Conservation (phyloP, 768 basidiomycete species). For the Rhodotorula sphaerocarpa region DNA sequence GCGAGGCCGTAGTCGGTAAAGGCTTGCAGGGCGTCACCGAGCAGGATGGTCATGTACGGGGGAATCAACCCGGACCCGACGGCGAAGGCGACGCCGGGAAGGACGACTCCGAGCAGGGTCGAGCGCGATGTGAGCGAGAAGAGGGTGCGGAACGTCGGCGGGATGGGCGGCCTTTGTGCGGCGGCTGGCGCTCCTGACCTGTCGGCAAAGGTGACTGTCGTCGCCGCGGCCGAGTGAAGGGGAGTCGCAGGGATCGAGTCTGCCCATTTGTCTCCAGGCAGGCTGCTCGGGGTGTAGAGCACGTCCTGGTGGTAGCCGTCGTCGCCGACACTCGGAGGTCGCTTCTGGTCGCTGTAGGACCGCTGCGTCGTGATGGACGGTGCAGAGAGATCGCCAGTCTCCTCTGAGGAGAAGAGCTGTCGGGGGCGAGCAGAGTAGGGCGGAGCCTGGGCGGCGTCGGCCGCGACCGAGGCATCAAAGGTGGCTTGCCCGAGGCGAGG, state of each 20-base stretch:
- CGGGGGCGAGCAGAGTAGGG: conserved; percentile 16
- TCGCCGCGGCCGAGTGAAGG: too few relatives aligned
- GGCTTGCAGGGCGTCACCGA: conserved; percentile 67
- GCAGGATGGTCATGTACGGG: conserved; percentile 75
- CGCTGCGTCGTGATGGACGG: too few relatives aligned
- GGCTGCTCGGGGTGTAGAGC: too few relatives aligned
- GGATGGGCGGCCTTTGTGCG: not conserved
- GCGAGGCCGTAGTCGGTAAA: conserved; percentile 56
- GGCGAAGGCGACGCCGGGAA: conserved; percentile 60
- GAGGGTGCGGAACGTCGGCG: conserved; percentile 17
- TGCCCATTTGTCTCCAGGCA: too few relatives aligned
- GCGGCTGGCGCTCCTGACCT: not conserved
- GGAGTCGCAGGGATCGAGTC: too few relatives aligned
- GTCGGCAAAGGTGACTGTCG: too few relatives aligned
- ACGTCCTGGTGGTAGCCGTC: too few relatives aligned
- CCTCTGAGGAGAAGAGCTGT: conserved; percentile 10
- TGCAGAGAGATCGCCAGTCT: not conserved
- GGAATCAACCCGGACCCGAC: conserved; percentile 61
- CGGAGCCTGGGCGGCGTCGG: not conserved
- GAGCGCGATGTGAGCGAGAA: conserved; percentile 23
- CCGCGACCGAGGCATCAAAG: conserved; percentile 24
- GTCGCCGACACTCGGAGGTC: too few relatives aligned
- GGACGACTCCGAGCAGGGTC: conserved; percentile 13
- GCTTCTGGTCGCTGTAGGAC: too few relatives aligned
- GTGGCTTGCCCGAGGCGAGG: conserved; percentile 25